Percentiles rank a stretch among this genome's conserved stretches.
These are phyloP conservation scores for Luffa aegyptiaca DNA, from an alignment of 306 rosid genomes.

Conservation along the genomic window DNA sequence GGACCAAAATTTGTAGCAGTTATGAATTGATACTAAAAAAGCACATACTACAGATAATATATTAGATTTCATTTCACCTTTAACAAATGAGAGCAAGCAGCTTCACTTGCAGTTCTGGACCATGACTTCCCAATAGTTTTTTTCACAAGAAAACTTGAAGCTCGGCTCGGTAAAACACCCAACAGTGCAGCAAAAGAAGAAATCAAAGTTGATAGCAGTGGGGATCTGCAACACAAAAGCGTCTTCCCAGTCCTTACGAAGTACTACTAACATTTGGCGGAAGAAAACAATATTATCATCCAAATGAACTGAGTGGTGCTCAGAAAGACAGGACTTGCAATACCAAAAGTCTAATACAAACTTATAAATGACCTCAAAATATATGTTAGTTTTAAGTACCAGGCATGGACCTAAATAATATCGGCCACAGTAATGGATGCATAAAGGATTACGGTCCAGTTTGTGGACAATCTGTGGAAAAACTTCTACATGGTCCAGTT, in stretches of 20 bases:
- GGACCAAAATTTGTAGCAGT: neutral
- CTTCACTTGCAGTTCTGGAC: conserved; percentile 69
- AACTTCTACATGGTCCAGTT: neutral
- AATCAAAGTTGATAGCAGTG: conserved; percentile 31
- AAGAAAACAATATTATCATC: neutral
- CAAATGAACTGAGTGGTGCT: neutral
- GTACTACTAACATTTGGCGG: conserved; percentile 5
- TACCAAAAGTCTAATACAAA: neutral
- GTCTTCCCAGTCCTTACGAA: conserved; percentile 14
- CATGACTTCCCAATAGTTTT: conserved; percentile 57
- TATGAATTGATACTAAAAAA: neutral
- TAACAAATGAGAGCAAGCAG: conserved; percentile 72
- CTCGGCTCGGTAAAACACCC: conserved; percentile 50
- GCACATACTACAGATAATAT: neutral
- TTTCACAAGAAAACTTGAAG: conserved; percentile 42
- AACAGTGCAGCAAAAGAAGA: conserved; percentile 42
- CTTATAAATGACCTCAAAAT: neutral
- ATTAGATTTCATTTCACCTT: conserved; percentile 46
- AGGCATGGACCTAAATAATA: neutral
- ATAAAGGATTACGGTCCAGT: neutral
- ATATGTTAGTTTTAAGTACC: neutral
- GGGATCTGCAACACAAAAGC: conserved; percentile 45
- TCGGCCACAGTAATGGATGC: neutral
- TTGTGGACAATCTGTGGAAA: neutral
- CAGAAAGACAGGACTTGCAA: neutral